A percentile compares a stretch with the other conserved stretches of the same genome.
Evolutionary conservation across 2,329 filamentous ascomycete genomes (phyloP).

Genomic region (Colletotrichum cereale): DNA sequence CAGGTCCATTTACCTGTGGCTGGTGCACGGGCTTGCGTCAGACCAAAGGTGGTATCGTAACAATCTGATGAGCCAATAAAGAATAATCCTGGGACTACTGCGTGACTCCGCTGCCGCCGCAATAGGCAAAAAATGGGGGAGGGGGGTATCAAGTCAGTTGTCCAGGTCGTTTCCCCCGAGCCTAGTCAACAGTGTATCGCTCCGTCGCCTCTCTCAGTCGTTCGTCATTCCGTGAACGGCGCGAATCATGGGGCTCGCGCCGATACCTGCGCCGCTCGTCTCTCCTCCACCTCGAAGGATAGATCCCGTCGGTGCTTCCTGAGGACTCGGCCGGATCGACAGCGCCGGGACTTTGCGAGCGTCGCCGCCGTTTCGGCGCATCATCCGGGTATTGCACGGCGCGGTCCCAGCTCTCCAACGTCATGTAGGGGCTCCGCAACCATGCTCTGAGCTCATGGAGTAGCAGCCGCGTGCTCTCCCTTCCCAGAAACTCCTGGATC

Average conservation of each 20-base stretch:
- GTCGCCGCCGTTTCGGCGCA: constrained; percentile 21
- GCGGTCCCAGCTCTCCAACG: constrained; percentile 82
- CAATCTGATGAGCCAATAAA: not conserved
- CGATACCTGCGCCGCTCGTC: constrained; percentile 32
- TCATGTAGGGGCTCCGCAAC: constrained; percentile 82
- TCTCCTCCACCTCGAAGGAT: constrained; percentile 40
- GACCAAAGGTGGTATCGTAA: not conserved
- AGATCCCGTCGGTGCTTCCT: constrained; percentile 17
- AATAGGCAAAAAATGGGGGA: not conserved
- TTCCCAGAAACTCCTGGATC: constrained; percentile 81
- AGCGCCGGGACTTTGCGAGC: constrained; percentile 33
- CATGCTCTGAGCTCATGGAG: constrained; percentile 88
- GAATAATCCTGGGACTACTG: not conserved
- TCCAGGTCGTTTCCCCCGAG: not conserved
- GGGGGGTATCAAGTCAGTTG: constrained; percentile 14
- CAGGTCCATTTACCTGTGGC: not conserved
- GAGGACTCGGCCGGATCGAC: constrained; percentile 8
- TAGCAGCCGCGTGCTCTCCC: constrained; percentile 79
- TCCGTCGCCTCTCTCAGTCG: constrained; percentile 33
- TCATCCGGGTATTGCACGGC: constrained; percentile 75
- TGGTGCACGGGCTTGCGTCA: not conserved
- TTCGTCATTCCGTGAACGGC: constrained; percentile 30
- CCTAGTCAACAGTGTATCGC: constrained; percentile 31
- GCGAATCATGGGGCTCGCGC: constrained; percentile 19
- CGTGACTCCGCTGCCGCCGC: not conserved